phyloP scores from a whole-genome alignment of 331 rosid species.

The Cucumis variabilis region DNA sequence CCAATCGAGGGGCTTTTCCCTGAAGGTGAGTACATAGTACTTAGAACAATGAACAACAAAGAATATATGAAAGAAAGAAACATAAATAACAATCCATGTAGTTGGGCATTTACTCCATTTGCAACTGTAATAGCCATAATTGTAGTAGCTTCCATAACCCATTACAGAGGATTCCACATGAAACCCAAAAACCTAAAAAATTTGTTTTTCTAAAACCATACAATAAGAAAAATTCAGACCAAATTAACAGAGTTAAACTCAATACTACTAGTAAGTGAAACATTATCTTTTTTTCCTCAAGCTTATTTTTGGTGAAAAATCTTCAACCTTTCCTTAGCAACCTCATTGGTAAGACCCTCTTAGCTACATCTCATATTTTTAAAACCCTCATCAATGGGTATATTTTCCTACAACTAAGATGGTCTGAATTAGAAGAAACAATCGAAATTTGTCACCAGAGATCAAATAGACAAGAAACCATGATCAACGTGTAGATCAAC shows the following conservation, averaged over 20 bases:
- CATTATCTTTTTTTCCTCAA: too few species aligned
- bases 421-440: neutral
- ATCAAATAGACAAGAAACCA: neutral
- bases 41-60: slow-evolving; percentile 29
- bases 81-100: slow-evolving; percentile 11
- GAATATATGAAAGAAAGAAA: neutral
- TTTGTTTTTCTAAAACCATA: slow-evolving; percentile 80
- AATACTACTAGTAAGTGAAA: neutral
- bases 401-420: slow-evolving; percentile 80
- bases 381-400: slow-evolving; percentile 94
- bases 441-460: too few species aligned
- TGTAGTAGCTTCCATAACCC: slow-evolving; percentile 99
- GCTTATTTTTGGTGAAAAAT: slow-evolving; percentile 77
- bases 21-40: slow-evolving; percentile 42
- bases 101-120: slow-evolving; percentile 75
- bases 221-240: neutral
- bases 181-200: slow-evolving; percentile 92
- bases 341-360: slow-evolving; percentile 80
- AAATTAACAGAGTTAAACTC: neutral
- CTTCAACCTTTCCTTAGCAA: slow-evolving; percentile 84
- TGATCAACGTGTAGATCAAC: neutral
- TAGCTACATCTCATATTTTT: slow-evolving; percentile 96
- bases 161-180: slow-evolving; percentile 99
- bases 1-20: slow-evolving; percentile 94
- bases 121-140: slow-evolving; percentile 99